Base-by-base conservation (phyloP, 805 yeast species). In the Spathaspora arborariae region DNA sequence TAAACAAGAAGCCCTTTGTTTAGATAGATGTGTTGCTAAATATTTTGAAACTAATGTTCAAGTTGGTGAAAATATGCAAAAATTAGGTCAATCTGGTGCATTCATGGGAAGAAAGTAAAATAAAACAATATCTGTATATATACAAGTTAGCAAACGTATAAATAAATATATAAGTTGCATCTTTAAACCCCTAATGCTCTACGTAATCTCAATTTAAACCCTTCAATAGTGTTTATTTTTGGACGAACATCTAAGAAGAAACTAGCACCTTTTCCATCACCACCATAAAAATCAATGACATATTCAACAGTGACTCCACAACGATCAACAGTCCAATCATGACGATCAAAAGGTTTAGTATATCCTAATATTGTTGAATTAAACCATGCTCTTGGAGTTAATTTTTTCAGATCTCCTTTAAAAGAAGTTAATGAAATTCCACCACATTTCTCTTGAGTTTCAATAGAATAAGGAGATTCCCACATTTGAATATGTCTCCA, bases 11-110 rank as follows among this genome's bases (percentile, higher is more conserved):
- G 81, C 89, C 40, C 72, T 87, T 41, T 91, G 98, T 68, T 76
- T 91, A 52, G 98, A 91, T 72, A 85, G 97, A 78, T 91, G 98
- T 75, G 98, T 91, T 48, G 81, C 94, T 58, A 91, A 91, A 69
- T 91, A 91, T 70, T 91, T 91, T 59, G 97, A 88, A 59, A 88
- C 96, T 54, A 91, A 91, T 65, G 94, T 89, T 52, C 87, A 88
- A 71, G 96, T 91, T 51, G 96, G 97, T 58, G 97, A 91, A 70
- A 67, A 72, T 57, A 72, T 72, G 76, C 78, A 72, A 60, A 67
- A 69, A 52, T 56, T 72, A 56, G 78, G 78, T 39, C 76, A 72
- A 57, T 61, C 68, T 36, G 75, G 75, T 50, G 74, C 66, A 53
- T 72, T 72, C 57, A 68, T 72, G 73, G 76, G 76, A 45, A 67